A percentile compares a stretch with the other conserved stretches of the same genome.
Evolutionary conservation across 768 basidiomycete species (phyloP).

Genomic region (Tulasnella calospora): DNA sequence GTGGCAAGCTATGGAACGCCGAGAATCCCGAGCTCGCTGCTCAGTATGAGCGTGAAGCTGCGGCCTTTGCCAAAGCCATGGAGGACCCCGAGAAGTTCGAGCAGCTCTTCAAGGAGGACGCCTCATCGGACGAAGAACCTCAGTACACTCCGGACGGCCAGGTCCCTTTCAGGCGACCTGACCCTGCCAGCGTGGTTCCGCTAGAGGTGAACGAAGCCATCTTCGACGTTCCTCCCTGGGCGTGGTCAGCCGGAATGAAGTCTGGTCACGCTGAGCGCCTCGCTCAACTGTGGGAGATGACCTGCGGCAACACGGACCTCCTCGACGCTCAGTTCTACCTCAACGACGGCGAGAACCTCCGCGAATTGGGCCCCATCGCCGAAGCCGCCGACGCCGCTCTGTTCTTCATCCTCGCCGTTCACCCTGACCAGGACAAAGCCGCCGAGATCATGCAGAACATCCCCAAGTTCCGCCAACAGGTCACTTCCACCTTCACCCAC

Average conservation of each 20-base stretch:
- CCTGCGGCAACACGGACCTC: not conserved
- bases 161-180: not conserved
- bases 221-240: not conserved
- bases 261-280: not conserved
- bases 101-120: not conserved
- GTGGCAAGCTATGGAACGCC: not conserved
- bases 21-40: slow-evolving; percentile 1
- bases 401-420: slow-evolving; percentile 74
- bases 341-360: slow-evolving; percentile 25
- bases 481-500: slow-evolving; percentile 43
- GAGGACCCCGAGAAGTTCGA: not conserved
- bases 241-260: not conserved
- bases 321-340: slow-evolving; percentile 18
- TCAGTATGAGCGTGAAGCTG: not conserved
- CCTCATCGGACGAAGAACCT: not conserved
- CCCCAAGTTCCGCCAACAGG: slow-evolving; percentile 48
- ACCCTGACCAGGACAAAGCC: slow-evolving; percentile 47
- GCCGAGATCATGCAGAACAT: slow-evolving; percentile 50
- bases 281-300: not conserved
- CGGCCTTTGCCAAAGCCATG: not conserved
- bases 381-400: slow-evolving; percentile 56
- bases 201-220: not conserved
- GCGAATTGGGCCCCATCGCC: slow-evolving; percentile 10
- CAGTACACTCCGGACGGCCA: slow-evolving; percentile 18
- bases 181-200: not conserved